Percentiles rank a stretch among this genome's conserved stretches.
Evolutionary conservation across 2,329 filamentous ascomycete species (phyloP).

Genomic region (Alternaria infectoria): DNA sequence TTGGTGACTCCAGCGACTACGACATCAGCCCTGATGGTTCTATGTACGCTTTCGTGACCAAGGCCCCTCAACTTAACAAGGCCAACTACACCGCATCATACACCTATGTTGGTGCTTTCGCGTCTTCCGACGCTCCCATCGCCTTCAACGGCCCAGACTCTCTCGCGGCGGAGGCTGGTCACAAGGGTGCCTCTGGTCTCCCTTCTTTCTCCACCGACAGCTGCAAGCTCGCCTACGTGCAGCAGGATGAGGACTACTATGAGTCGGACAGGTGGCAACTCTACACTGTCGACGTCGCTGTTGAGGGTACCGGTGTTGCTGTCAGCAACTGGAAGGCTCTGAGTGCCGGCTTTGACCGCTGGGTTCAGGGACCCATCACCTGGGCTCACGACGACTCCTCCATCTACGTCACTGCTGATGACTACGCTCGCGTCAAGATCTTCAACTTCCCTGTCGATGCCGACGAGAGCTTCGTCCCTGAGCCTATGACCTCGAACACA

Average conservation of each 20-base stretch:
- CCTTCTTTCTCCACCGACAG: slow-evolving; percentile 80
- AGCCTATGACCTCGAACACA: slow-evolving; percentile 53
- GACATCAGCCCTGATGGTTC: slow-evolving; percentile 72
- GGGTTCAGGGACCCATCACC: slow-evolving; percentile 32
- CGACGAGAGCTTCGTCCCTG: slow-evolving; percentile 54
- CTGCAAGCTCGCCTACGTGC: slow-evolving; percentile 77
- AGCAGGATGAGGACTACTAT: slow-evolving; percentile 68
- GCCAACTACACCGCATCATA: slow-evolving; percentile 82
- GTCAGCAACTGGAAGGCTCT: slow-evolving; percentile 41
- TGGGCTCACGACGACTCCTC: slow-evolving; percentile 44
- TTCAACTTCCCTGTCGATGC: slow-evolving; percentile 68
- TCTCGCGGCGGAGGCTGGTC: slow-evolving; percentile 39
- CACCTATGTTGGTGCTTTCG: slow-evolving; percentile 74
- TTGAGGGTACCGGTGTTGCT: slow-evolving; percentile 23
- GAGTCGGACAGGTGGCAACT: slow-evolving; percentile 77
- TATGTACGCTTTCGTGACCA: slow-evolving; percentile 69
- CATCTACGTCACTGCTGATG: slow-evolving; percentile 43
- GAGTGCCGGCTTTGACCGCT: slow-evolving; percentile 40
- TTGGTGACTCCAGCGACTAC: slow-evolving; percentile 79
- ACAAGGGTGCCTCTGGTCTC: slow-evolving; percentile 69
- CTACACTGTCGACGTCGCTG: slow-evolving; percentile 41
- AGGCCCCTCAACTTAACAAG: slow-evolving; percentile 73
- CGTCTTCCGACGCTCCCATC: slow-evolving; percentile 57
- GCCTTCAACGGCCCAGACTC: slow-evolving; percentile 44
- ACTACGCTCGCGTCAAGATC: slow-evolving; percentile 52